Base-by-base conservation (phyloP, 306 rosid genomes). In the Quercus agrifolia region DNA sequence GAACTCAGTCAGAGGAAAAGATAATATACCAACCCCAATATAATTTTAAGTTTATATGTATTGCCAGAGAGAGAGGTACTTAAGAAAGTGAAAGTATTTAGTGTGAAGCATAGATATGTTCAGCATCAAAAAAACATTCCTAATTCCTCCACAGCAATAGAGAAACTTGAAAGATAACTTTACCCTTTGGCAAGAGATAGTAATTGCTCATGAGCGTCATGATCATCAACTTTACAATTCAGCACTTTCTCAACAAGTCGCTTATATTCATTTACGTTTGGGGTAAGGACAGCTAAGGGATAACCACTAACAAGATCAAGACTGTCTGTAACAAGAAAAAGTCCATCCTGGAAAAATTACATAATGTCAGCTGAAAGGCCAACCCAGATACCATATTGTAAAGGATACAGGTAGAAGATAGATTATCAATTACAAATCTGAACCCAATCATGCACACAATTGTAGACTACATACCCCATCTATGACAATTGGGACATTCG, bases 251-350 rank as follows among this genome's bases (percentile, higher is more conserved):
- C 78, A 38, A 94, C 92, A 57, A 94, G 92, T 19, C 97, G 94
- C 85, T 92, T 92, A 80, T 91, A 94, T 83, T 94, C 97, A 77
- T 92, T 92, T 74, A 94, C 81, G 76, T 94, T 94, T 74, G 97
- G 98, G 27, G 97, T 94, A 76, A 94, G 89, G 78, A 94, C 94
- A 77, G 92, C 96, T 79, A 92, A 85, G 83, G 85, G 85, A 85
- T 94, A 94, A 59, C 92, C 93, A 77, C 87, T 86, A 71, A 94
- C 92, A 81, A 94, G 94, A 83, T 92, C 91, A 73, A 92, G 83
- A 82, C 70, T 81, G 81, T 89, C 82, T 59, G 98, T 88, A 71
- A 92, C 92, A 74, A 94, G 97, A 84, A 92, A 94, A 80, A 94
- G 92, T 66, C 94, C 98, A 77, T 94, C 98, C 94, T 94, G 89